Conservation (phyloP, 176 grass and related monocot genomes). For the Miscanthus lutarioriparius region DNA sequence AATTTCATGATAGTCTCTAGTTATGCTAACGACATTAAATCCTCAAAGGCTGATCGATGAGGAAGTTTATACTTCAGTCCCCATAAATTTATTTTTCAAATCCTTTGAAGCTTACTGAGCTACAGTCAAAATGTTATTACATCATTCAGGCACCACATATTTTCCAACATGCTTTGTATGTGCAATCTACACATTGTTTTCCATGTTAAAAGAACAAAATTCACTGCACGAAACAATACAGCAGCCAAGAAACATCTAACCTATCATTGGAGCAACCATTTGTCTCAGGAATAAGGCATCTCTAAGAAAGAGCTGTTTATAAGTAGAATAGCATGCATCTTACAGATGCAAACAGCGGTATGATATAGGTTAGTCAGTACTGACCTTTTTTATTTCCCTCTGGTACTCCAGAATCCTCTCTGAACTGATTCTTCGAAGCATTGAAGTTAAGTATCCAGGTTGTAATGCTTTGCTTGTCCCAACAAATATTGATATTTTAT, state of each 20-base stretch:
- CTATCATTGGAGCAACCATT: neutral
- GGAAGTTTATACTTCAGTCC: neutral
- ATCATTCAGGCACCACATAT: neutral
- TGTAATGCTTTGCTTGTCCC: slow-evolving; percentile 67
- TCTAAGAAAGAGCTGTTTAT: neutral
- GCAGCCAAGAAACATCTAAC: neutral
- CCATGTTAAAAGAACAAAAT: slow-evolving; percentile 1
- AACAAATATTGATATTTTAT: slow-evolving; percentile 81
- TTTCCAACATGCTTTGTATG: neutral
- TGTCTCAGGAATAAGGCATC: neutral
- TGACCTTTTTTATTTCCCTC: slow-evolving; percentile 82
- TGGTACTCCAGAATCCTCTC: slow-evolving; percentile 79
- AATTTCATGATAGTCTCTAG: neutral
- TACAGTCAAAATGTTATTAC: neutral
- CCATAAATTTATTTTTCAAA: slow-evolving; percentile 1
- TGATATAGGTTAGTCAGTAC: slow-evolving; percentile 16
- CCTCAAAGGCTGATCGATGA: neutral
- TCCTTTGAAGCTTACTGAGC: slow-evolving; percentile 5
- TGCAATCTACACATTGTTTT: slow-evolving; percentile 5
- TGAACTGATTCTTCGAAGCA: slow-evolving; percentile 58
- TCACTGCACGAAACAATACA: neutral
- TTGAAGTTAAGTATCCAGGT: slow-evolving; percentile 62
- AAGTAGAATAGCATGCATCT: neutral
- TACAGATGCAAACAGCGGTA: slow-evolving; percentile 1
- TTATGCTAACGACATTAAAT: neutral